Evolutionary conservation across 257 asterid genomes (phyloP).

Genomic region (Solanum neorickii): DNA sequence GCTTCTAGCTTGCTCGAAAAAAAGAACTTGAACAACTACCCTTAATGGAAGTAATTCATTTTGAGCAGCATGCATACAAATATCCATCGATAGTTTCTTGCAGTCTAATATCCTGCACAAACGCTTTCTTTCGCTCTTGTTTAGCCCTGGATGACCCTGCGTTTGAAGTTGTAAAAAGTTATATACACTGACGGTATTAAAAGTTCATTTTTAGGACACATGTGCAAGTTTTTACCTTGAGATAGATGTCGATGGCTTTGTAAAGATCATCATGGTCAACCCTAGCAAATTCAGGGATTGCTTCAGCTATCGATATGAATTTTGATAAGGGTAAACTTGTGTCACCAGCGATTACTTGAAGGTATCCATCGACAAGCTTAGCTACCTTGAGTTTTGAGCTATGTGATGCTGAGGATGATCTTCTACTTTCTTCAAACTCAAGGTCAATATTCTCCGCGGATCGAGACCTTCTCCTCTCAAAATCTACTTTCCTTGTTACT

Average conservation of each 20-base stretch:
- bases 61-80: conserved; percentile 89
- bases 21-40: conserved; percentile 84
- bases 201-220: no score
- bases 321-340: conserved; percentile 38
- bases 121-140: conserved; percentile 68
- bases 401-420: conserved; percentile 80
- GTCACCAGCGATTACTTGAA: conserved; percentile 58
- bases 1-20: conserved; percentile 87
- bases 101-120: conserved; percentile 61
- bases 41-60: conserved; percentile 80
- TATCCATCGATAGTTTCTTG: conserved; percentile 61
- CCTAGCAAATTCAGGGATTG: conserved; percentile 68
- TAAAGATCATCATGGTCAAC: conserved; percentile 82
- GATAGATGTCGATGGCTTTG: conserved; percentile 74
- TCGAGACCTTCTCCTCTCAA: conserved; percentile 67
- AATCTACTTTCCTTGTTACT: conserved; percentile 27
- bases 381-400: conserved; percentile 72
- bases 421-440: conserved; percentile 66
- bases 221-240: conserved; percentile 40
- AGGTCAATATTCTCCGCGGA: conserved; percentile 63
- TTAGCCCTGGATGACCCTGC: conserved; percentile 75
- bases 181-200: background rate
- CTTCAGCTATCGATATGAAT: conserved; percentile 56
- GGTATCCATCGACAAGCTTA: conserved; percentile 65
- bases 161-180: background rate